Base-by-base conservation (phyloP, 176 grass and related monocot genomes). In the Musa schizocarpa region DNA sequence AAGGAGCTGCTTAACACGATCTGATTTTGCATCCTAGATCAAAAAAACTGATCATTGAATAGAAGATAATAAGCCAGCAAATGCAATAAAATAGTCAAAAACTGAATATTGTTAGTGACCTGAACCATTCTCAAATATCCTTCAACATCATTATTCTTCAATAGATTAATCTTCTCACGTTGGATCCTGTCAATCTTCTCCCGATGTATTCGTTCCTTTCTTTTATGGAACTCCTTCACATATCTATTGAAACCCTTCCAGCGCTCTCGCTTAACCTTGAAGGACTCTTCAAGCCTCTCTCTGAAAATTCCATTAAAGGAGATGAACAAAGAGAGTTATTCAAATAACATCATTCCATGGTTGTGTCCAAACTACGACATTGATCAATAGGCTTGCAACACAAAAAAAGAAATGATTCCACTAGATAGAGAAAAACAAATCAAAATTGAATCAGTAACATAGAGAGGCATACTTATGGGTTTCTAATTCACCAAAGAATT, bases 81-180 rank as follows among this genome's bases (percentile, higher is more conserved):
- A 79, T 80, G 69, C 61, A 77, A 75, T 2, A 54, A 81, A 53
- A 16, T 65, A 52, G 59, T 65, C 24, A 83, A 63, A 71, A 76
- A 62, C 71, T 72, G 80, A 68, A 25, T 77, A 83, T 63, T 56
- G 68, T 73, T 43, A 69, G 62, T 81, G 58, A 89, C 94, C 94
- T 98, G 68, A 73, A 98, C 90, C 95, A 99, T 99, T 73, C 95
- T 89, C 84, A 99, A 84, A 87, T 99, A 99, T 79, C 95, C 95
- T 79, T 99, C 95, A 65, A 99, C 95, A 52, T 99, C 95, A 84
- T 99, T 99, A 55, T 99, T 99, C 90, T 99, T 99, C 68, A 99
- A 88, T 68, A 99, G 83, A 79, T 94, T 99, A 77, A 99, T 99
- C 82, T 99, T 99, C 78, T 99, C 95, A 17, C 95, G 69, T 69